These are phyloP conservation scores for Przewalskia tangutica DNA, from an alignment of 257 asterid species.

Conservation along the genomic window DNA sequence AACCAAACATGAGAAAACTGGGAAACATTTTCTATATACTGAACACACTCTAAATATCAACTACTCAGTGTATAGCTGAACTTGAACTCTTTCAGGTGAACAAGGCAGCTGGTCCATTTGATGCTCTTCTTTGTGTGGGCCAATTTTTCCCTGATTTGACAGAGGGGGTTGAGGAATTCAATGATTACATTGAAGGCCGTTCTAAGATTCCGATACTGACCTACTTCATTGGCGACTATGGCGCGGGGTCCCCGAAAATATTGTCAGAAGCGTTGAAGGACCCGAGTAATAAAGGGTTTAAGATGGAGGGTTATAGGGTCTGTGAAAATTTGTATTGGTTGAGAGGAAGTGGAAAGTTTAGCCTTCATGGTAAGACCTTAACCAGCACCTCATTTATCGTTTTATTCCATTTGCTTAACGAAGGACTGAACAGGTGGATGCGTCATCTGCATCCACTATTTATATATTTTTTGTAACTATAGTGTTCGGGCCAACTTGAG, in stretches of 20 bases:
- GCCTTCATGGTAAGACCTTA: slow-evolving; percentile 46
- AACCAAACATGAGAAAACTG: no score
- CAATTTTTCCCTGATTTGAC: slow-evolving; percentile 79
- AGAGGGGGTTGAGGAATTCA: slow-evolving; percentile 70
- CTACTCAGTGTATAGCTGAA: neutral
- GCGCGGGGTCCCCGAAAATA: slow-evolving; percentile 55
- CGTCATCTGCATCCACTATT: neutral
- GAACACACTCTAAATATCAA: no score
- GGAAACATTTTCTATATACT: no score
- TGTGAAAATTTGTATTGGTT: slow-evolving; percentile 82
- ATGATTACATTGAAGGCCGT: slow-evolving; percentile 65
- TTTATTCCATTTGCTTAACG: neutral
- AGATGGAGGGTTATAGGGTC: slow-evolving; percentile 18
- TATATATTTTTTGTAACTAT: neutral
- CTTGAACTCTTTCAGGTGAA: slow-evolving; percentile 52
- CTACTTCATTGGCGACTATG: slow-evolving; percentile 91
- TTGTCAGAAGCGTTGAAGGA: slow-evolving; percentile 53
- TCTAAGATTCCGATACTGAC: slow-evolving; percentile 59
- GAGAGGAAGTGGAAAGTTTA: slow-evolving; percentile 86
- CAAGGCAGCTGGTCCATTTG: slow-evolving; percentile 95
- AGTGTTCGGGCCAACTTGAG: neutral
- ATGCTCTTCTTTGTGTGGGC: slow-evolving; percentile 85
- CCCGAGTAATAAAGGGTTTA: slow-evolving; percentile 63
- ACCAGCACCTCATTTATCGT: neutral
- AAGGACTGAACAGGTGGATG: neutral